Percentiles rank a stretch among this genome's conserved stretches.
phyloP scores from a whole-genome alignment of 2,329 filamentous ascomycete species.

The Alternaria triticimaculans region DNA sequence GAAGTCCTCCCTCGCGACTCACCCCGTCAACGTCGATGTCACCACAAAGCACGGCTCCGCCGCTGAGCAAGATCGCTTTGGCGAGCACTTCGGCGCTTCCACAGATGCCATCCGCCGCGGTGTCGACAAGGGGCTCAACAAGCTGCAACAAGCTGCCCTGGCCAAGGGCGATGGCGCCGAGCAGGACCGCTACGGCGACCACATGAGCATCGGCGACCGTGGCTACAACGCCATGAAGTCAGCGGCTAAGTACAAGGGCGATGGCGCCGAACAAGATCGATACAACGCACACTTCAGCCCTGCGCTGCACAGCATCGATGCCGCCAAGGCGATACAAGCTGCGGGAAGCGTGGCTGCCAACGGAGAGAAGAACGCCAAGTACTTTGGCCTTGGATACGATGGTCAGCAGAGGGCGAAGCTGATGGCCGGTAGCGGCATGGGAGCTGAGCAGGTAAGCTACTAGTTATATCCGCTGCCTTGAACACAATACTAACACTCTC shows the following conservation, averaged over 20 bases:
- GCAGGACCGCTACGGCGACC: conserved; percentile 33
- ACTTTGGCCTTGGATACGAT: conserved; percentile 40
- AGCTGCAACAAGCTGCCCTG: conserved; percentile 23
- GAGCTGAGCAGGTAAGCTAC: conserved; percentile 43
- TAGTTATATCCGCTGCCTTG: background rate
- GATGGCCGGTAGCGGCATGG: conserved; percentile 37
- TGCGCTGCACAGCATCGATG: conserved; percentile 25
- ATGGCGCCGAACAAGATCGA: conserved; percentile 42
- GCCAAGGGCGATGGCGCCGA: conserved; percentile 27
- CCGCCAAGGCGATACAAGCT: conserved; percentile 33
- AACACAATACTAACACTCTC: conserved; percentile 6
- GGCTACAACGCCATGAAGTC: conserved; percentile 19
- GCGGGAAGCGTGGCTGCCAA: conserved; percentile 33
- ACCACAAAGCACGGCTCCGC: conserved; percentile 35
- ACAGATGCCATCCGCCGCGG: conserved; percentile 28
- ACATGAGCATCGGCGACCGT: conserved; percentile 23
- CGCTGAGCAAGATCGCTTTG: conserved; percentile 44
- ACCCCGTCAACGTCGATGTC: conserved; percentile 33
- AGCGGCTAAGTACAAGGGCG: conserved; percentile 29
- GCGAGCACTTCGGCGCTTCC: conserved; percentile 33
- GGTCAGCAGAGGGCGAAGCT: conserved; percentile 38
- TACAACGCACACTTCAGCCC: conserved; percentile 40
- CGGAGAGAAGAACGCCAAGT: conserved; percentile 32
- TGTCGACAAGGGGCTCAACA: conserved; percentile 27
- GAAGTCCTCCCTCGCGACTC: conserved; percentile 22